phyloP scores from a whole-genome alignment of 805 yeast genomes.

The Starmerella tilneyi region DNA sequence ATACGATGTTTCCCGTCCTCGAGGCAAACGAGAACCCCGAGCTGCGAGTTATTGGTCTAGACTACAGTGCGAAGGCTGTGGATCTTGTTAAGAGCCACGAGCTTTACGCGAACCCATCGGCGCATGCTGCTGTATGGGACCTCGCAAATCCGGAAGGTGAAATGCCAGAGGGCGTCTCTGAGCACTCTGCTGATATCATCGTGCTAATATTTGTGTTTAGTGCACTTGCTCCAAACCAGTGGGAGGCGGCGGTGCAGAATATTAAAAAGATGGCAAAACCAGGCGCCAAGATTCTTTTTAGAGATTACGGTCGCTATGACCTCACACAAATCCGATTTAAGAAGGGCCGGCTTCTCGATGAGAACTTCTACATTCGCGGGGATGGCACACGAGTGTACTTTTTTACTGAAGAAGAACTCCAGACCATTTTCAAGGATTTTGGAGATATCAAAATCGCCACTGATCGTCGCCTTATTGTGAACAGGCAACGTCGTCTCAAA shows the following conservation, averaged over 20 bases:
- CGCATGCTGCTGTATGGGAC: conserved; percentile 92
- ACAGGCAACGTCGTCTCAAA: conserved; percentile 81
- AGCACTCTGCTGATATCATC: conserved; percentile 75
- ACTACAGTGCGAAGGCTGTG: conserved; percentile 81
- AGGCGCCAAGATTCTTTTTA: conserved; percentile 77
- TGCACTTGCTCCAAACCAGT: conserved; percentile 84
- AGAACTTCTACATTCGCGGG: conserved; percentile 91
- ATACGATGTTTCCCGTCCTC: conserved; percentile 85
- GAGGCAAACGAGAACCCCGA: conserved; percentile 72
- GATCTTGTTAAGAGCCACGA: conserved; percentile 64
- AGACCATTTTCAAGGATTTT: conserved; percentile 59
- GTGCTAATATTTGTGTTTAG: conserved; percentile 93
- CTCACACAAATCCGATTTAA: conserved; percentile 91
- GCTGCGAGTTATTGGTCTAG: conserved; percentile 70
- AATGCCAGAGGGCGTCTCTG: conserved; percentile 77
- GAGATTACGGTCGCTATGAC: conserved; percentile 95
- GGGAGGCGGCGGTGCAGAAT: conserved; percentile 72
- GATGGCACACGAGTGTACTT: conserved; percentile 97
- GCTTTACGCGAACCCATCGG: conserved; percentile 48
- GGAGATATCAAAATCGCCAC: conserved; percentile 70
- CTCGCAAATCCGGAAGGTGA: conserved; percentile 61
- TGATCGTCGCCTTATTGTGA: conserved; percentile 82
- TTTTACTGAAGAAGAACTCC: conserved; percentile 86
- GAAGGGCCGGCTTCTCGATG: conserved; percentile 74
- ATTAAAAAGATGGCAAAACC: conserved; percentile 69